Evolutionary conservation across 179 eudicot species (phyloP).

Genomic region (Spinacia oleracea): DNA sequence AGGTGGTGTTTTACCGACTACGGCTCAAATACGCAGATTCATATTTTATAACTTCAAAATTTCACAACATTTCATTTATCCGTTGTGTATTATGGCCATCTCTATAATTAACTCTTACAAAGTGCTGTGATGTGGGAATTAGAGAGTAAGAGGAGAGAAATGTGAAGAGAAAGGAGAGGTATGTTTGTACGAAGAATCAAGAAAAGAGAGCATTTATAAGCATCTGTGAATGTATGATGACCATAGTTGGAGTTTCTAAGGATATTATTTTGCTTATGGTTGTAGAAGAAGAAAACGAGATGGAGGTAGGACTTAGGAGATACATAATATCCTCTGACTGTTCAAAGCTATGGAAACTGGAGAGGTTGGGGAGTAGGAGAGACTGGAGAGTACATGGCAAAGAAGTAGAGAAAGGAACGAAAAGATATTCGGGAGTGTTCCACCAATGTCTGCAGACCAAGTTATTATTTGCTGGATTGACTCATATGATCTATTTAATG

Average conservation of each 20-base stretch:
- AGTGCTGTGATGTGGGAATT: background rate
- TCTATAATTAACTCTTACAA: background rate
- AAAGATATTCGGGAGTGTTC: too few relatives aligned
- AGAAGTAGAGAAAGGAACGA: too few relatives aligned
- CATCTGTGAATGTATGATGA: background rate
- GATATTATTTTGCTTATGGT: background rate
- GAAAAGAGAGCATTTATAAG: background rate
- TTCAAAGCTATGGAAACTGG: too few relatives aligned
- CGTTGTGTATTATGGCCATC: background rate
- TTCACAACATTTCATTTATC: background rate
- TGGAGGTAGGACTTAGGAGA: background rate
- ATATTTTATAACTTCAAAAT: background rate
- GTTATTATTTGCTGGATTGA: too few relatives aligned
- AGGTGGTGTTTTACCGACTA: background rate
- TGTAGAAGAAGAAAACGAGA: too few relatives aligned
- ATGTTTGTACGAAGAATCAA: background rate
- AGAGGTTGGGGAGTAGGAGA: too few relatives aligned
- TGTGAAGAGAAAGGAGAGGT: background rate
- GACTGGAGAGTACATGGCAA: too few relatives aligned
- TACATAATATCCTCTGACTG: too few relatives aligned
- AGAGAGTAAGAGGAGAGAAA: background rate
- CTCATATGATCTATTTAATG: too few relatives aligned
- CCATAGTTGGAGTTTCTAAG: background rate
- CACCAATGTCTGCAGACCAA: too few relatives aligned
- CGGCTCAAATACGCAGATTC: background rate